phyloP scores from a whole-genome alignment of 2,329 filamentous ascomycete species.

The Neofusicoccum laricinum region DNA sequence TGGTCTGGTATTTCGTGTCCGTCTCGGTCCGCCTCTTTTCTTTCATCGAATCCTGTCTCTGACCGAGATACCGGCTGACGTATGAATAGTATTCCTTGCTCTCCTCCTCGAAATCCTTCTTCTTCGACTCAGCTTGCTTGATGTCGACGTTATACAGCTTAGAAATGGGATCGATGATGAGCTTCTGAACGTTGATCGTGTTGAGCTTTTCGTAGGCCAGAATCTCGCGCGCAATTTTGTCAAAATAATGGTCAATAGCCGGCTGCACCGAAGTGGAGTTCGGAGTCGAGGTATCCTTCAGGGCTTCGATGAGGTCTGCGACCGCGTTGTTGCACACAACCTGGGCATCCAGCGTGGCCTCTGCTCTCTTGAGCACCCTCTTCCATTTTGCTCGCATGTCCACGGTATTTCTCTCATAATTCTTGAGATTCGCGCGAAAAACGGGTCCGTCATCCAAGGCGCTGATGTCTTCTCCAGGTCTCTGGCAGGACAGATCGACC shows the following conservation, averaged over 20 bases:
- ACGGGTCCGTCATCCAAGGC: constrained; percentile 88
- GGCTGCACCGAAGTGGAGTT: constrained; percentile 97
- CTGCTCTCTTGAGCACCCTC: constrained; percentile 90
- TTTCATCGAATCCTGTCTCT: constrained; percentile 91
- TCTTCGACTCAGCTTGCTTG: constrained; percentile 95
- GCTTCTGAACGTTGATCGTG: constrained; percentile 77
- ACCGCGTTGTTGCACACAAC: constrained; percentile 82
- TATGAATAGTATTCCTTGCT: constrained; percentile 98
- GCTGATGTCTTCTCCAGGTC: constrained; percentile 80
- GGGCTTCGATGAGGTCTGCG: constrained; percentile 74
- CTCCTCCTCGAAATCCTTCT: constrained; percentile 97
- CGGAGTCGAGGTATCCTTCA: constrained; percentile 82
- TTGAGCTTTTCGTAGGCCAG: constrained; percentile 83
- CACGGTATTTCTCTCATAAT: constrained; percentile 91
- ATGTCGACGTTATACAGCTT: constrained; percentile 95
- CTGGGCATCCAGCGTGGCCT: constrained; percentile 79
- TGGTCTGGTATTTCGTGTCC: constrained; percentile 92
- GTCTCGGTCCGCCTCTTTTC: constrained; percentile 95
- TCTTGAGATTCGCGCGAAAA: constrained; percentile 95
- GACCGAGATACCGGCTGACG: constrained; percentile 91
- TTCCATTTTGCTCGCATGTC: constrained; percentile 95
- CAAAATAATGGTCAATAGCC: constrained; percentile 95
- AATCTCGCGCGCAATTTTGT: constrained; percentile 92
- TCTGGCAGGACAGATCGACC: constrained; percentile 82
- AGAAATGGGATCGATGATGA: constrained; percentile 90